Evolutionary conservation across 2,329 filamentous ascomycete species (phyloP).

Genomic region (Aspergillus versicolor): DNA sequence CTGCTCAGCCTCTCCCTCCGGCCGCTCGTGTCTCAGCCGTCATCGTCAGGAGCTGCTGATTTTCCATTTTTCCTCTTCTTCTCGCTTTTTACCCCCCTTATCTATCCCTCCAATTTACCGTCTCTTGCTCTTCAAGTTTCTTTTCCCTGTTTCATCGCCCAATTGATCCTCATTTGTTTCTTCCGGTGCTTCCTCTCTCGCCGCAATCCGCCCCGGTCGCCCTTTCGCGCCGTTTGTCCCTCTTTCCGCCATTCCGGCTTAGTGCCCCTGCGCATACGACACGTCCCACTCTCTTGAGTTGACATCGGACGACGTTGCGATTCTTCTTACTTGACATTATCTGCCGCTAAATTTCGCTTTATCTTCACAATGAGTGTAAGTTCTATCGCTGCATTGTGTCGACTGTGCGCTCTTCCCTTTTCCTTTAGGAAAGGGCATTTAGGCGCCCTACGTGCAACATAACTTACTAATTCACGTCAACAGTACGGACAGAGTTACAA

Average conservation of each 20-base stretch:
- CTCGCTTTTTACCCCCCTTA: background rate
- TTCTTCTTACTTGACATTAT: background rate
- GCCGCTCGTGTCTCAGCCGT: constrained; percentile 10
- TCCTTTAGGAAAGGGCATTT: background rate
- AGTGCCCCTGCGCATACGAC: background rate
- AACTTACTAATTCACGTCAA: constrained; percentile 26
- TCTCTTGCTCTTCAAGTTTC: background rate
- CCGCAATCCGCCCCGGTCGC: constrained; percentile 6
- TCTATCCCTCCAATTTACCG: background rate
- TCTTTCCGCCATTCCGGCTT: constrained; percentile 14
- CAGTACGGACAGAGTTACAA: constrained; percentile 26
- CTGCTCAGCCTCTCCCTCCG: constrained; percentile 10
- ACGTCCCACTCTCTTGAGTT: background rate
- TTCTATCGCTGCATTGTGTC: background rate
- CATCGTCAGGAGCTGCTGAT: constrained; percentile 1
- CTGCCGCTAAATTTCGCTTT: background rate
- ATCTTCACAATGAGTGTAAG: constrained; percentile 21
- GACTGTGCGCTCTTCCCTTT: background rate
- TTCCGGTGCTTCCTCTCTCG: background rate
- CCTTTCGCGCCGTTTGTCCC: constrained; percentile 5
- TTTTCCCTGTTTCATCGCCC: background rate
- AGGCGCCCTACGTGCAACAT: constrained; percentile 14
- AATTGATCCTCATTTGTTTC: background rate
- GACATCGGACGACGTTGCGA: background rate
- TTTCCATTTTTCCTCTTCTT: background rate